phyloP scores from a whole-genome alignment of 2,329 filamentous ascomycete genomes.

The Colletotrichum lindemuthianum region DNA sequence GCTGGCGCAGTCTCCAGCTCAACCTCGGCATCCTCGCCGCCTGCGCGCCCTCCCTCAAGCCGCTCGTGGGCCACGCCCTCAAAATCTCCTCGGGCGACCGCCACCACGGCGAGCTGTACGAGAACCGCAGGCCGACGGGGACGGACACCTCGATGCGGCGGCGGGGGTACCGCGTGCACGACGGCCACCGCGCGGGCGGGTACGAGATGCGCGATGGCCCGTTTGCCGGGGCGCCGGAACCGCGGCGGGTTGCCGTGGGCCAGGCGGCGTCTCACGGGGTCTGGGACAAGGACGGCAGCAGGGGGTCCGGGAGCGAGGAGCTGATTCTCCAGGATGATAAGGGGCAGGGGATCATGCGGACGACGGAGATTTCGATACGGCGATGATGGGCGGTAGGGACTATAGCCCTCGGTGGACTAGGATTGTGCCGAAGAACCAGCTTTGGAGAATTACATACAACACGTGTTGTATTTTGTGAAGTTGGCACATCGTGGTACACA shows the following conservation, averaged over 20 bases:
- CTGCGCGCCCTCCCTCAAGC: slow-evolving; percentile 47
- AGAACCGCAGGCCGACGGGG: not conserved
- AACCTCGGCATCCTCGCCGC: slow-evolving; percentile 12
- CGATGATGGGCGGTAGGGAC: not conserved
- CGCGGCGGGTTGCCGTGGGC: not conserved
- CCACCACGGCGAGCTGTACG: slow-evolving; percentile 12
- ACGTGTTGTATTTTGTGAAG: too few species aligned
- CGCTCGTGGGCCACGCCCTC: slow-evolving; percentile 45
- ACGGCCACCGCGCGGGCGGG: not conserved
- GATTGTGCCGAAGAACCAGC: not conserved
- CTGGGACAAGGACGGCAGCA: not conserved
- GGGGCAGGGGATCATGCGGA: slow-evolving; percentile 15
- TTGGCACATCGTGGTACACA: too few species aligned
- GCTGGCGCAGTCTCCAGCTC: slow-evolving; percentile 12
- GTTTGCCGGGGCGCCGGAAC: slow-evolving; percentile 10
- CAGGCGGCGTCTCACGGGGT: not conserved
- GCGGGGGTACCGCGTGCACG: slow-evolving; percentile 16
- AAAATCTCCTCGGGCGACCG: slow-evolving; percentile 36
- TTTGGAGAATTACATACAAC: too few species aligned
- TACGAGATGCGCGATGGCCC: slow-evolving; percentile 20
- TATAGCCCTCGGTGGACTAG: too few species aligned
- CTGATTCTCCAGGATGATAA: slow-evolving; percentile 18
- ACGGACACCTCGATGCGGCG: slow-evolving; percentile 21
- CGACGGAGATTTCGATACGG: slow-evolving; percentile 15
- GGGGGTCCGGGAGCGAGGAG: slow-evolving; percentile 11